Evolutionary conservation across 345 rosid species (phyloP).

Genomic region (Microthlaspi erraticum): DNA sequence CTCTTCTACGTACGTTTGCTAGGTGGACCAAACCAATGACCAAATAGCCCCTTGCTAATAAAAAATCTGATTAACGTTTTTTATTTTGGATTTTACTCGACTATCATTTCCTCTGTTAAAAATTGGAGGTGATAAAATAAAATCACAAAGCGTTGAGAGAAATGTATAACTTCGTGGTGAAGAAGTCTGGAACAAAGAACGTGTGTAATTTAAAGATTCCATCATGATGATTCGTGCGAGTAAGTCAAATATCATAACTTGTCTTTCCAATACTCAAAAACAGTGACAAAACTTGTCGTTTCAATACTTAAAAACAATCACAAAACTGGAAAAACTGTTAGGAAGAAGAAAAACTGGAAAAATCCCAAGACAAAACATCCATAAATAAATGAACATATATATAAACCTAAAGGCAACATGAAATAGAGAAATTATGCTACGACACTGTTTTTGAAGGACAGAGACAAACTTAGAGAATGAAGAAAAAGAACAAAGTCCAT

Average conservation of each 20-base stretch:
- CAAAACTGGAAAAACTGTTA: conserved; percentile 20
- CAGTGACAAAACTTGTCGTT: background rate
- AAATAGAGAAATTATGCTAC: conserved; percentile 49
- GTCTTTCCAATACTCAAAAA: conserved; percentile 1
- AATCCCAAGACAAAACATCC: conserved; percentile 36
- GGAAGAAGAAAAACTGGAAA: conserved; percentile 24
- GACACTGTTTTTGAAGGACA: conserved; percentile 46
- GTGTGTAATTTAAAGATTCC: background rate
- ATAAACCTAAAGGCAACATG: conserved; percentile 34
- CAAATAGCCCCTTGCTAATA: too few species aligned
- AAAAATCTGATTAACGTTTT: too few species aligned
- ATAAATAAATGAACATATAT: conserved; percentile 40
- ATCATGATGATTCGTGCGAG: background rate
- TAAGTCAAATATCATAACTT: background rate
- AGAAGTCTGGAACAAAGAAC: background rate
- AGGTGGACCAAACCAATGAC: too few species aligned
- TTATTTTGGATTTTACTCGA: too few species aligned
- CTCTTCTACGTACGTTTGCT: too few species aligned
- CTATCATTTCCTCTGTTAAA: too few species aligned
- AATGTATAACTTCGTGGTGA: background rate
- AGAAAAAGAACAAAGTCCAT: background rate
- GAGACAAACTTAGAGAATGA: background rate
- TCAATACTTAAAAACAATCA: background rate
- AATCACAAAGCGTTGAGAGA: background rate
- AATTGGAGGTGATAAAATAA: background rate